Evolutionary conservation across 331 rosid genomes (phyloP), one percentile per base, ranked within the genome.

Genomic region (Quercus tomentella): DNA sequence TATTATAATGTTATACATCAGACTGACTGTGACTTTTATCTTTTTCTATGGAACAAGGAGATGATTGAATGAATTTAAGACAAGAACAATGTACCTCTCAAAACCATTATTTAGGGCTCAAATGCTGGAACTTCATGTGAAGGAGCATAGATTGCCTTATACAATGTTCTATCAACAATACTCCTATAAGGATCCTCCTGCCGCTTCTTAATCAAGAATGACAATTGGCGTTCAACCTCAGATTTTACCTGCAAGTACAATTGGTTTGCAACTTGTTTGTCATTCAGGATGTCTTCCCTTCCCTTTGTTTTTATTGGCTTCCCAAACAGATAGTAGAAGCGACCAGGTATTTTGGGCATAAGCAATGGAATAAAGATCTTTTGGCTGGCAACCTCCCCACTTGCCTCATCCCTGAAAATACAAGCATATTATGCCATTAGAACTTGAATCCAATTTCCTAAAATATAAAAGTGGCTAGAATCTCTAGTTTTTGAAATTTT

Each of bases 181-280:
- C 67, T 96, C 89, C 99, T 84, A 60, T 80, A 91, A 11, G 98
- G 99, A 87, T 96, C 99, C 77, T 93, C 90, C 89, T 90, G 86
- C 60, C 99, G 77, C 89, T 91, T 96, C 90, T 87, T 84, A 80
- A 96, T 70, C 85, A 96, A 87, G 88, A 91, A 93, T 58, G 84
- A 84, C 41, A 93, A 20, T 63, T 86, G 79, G 51, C 33, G 16
- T 84, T 90, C 89, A 33, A 96, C 91, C 74, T 90, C 85, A 23
- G 97, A 91, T 83, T 96, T 91, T 66, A 96, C 84, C 73, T 90
- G 82, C 82, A 78, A 79, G 90, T 96, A 91, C 76, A 96, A 20
- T 76, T 93, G 61, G 65, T 81, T 91, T 11, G 97, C 98, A 37
- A 23, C 83, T 75, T 91, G 83, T 87, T 72, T 91, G 84, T 96